Base-by-base conservation (phyloP, 2,329 filamentous ascomycete genomes). In the Aureobasidium melanogenum region DNA sequence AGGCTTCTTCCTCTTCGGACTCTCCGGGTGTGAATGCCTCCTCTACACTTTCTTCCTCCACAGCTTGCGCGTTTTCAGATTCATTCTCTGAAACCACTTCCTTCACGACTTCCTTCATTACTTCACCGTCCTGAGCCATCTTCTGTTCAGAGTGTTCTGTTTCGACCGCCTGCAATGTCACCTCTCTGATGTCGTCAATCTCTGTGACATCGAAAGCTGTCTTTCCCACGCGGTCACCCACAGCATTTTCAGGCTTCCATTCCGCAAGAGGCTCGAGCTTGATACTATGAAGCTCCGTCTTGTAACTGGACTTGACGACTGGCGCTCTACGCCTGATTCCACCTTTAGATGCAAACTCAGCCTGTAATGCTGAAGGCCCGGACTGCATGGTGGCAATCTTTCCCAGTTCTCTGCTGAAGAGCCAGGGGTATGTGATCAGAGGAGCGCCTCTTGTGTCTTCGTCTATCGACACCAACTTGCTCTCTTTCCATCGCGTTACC, bases 371-470 rank as follows among this genome's bases (percentile, higher is more conserved):
- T 17, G 56, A 60, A 17, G n/a, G 24, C 1, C 55, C 32, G 1
- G 44, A 55, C 19, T 44, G 14, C 7, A 10, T 60, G 32, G 30
- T 58, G 5, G 88, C 88, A 67, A 96, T 85, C 51, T 80, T 80
- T 1, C 88, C 86, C 4, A 96, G 78, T 63, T 91, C 82, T 47
- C 82, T 80, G 14, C 85, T 80, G 65, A 97, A 96, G 1, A 97
- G 77, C 94, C 94, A 99, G 0, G 94, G 93, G 67, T 97, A 97
- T 63, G 88, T 94, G 67, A 97, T 94, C 9, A 97, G 77, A 0
- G 94, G 93, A 80, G 91, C 87, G 2, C 77, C 75, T 9, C 77
- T 77, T 9, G 17, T 17, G 17, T 62, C 2, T 78, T 68, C 12
- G 73, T 75, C 69, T 75, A 71, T 24, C 74, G 70, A 14, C 70